Percentiles rank a stretch among this genome's conserved stretches.
Evolutionary conservation across 1,139 yeast species (phyloP).

Genomic region (Yamadazyma sp.): DNA sequence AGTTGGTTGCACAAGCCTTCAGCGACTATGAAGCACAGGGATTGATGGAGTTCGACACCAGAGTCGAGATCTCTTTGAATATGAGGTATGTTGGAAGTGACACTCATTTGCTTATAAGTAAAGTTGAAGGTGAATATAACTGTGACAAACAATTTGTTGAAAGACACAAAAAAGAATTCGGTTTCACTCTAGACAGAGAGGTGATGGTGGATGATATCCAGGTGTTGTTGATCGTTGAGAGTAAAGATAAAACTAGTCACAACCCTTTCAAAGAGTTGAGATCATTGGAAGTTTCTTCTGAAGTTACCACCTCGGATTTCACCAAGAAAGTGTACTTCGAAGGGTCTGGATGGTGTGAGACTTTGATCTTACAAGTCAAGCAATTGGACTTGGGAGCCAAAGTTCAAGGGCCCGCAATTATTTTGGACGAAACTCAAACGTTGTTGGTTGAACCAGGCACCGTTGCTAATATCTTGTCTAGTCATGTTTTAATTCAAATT

Average conservation of each 20-base stretch:
- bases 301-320: constrained; percentile 6
- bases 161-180: constrained; percentile 40
- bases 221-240: constrained; percentile 42
- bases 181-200: constrained; percentile 41
- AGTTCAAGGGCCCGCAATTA: constrained; percentile 62
- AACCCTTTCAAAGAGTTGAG: constrained; percentile 36
- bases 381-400: constrained; percentile 52
- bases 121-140: constrained; percentile 19
- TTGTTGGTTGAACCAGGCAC: constrained; percentile 17
- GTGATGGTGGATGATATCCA: constrained; percentile 83
- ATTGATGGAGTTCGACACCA: constrained; percentile 24
- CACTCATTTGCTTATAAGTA: constrained; percentile 69
- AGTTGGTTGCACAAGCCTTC: constrained; percentile 26
- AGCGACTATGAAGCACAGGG: constrained; percentile 34
- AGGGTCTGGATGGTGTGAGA: constrained; percentile 43
- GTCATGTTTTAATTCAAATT: constrained; percentile 19
- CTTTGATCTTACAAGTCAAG: constrained; percentile 54
- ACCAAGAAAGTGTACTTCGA: constrained; percentile 31
- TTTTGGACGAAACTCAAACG: constrained; percentile 21
- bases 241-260: constrained; percentile 25
- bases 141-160: constrained; percentile 29
- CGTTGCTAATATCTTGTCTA: constrained; percentile 14
- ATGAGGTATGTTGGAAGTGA: constrained; percentile 87
- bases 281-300: constrained; percentile 10
- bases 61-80: constrained; percentile 65